These are phyloP conservation scores for Canna indica DNA, from an alignment of 176 grass and related monocot genomes.

Conservation along the genomic window DNA sequence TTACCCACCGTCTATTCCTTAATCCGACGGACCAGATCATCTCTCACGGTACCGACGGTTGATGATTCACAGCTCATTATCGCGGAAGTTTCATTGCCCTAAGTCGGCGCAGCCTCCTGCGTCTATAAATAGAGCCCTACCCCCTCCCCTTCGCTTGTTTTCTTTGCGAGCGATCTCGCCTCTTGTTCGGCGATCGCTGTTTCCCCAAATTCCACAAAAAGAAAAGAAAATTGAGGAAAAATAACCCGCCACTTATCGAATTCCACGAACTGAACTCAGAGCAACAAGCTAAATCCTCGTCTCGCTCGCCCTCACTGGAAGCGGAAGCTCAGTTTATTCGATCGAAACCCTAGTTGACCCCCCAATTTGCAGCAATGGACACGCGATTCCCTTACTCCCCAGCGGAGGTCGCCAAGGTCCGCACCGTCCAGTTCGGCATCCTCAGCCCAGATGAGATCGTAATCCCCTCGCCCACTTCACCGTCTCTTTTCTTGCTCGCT, in stretches of 20 bases:
- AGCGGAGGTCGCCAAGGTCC: conserved; percentile 93
- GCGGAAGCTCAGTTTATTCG: neutral
- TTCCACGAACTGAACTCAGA: neutral
- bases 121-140: conserved; percentile 44
- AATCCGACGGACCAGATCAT: no score
- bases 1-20: no score
- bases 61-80: conserved; percentile 9
- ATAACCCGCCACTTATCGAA: neutral
- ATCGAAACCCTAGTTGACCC: conserved; percentile 8
- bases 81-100: neutral
- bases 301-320: neutral
- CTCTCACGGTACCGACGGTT: no score
- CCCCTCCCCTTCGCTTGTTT: neutral
- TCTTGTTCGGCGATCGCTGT: neutral
- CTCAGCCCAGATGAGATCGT: conserved; percentile 97
- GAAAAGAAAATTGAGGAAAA: neutral
- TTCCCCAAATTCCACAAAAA: neutral
- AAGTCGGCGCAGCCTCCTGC: neutral
- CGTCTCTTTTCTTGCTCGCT: neutral
- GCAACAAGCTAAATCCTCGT: neutral
- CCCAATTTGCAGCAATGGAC: conserved; percentile 39
- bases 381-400: conserved; percentile 86
- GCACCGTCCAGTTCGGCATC: conserved; percentile 87
- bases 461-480: conserved; percentile 33
- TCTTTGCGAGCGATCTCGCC: neutral